Evolutionary conservation across 2,329 filamentous ascomycete genomes (phyloP).

Genomic region (Tolypocladium endophyticum): DNA sequence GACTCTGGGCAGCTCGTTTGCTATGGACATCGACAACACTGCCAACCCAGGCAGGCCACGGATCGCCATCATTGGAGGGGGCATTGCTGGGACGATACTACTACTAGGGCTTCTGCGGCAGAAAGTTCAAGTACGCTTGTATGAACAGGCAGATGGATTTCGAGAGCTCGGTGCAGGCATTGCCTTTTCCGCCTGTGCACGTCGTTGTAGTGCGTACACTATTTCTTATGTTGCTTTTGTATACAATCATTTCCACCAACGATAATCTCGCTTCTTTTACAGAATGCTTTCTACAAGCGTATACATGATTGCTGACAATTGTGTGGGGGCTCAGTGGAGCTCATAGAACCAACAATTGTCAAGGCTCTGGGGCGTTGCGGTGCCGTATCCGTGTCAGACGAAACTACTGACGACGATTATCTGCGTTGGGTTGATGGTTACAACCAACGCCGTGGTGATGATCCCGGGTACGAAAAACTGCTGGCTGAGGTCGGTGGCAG

Average conservation of each 20-base stretch:
- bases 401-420: conserved; percentile 8
- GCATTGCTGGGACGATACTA: conserved; percentile 37
- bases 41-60: not conserved
- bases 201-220: not conserved
- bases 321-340: conserved; percentile 22
- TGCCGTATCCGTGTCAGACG: not conserved
- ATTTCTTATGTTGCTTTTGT: too few species aligned
- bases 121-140: conserved; percentile 30
- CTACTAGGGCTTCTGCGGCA: conserved; percentile 34
- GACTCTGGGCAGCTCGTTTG: not conserved
- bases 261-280: too few species aligned
- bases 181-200: conserved; percentile 35
- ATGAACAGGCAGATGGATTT: conserved; percentile 31
- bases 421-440: conserved; percentile 9
- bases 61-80: conserved; percentile 40
- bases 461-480: not conserved
- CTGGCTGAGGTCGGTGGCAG: conserved; percentile 14
- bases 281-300: too few species aligned
- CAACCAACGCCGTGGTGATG: not conserved
- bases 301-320: conserved; percentile 15
- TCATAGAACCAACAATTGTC: conserved; percentile 24
- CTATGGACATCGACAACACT: not conserved
- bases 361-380: conserved; percentile 17
- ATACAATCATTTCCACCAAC: not conserved
- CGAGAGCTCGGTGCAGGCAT: conserved; percentile 40